Conservation (phyloP, 192 early-diverging fungal genomes). For the Entomortierella beljakovae region DNA sequence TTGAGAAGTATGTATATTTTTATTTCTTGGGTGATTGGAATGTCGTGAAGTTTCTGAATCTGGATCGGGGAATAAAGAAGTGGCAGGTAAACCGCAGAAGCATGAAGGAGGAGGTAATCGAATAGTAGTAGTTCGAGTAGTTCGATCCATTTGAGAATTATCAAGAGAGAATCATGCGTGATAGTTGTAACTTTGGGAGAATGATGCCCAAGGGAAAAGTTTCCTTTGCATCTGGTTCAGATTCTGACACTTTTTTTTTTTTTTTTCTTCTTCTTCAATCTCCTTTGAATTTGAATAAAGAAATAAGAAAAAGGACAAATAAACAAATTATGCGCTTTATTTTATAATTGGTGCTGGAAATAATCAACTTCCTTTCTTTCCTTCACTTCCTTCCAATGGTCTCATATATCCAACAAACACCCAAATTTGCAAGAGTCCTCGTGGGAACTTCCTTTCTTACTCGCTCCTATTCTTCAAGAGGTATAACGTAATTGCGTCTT, state of each 20-base stretch:
- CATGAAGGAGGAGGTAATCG: slow-evolving; percentile 9
- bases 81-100: slow-evolving; percentile 19
- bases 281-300: too few species aligned
- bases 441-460: too few species aligned
- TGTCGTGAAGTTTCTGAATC: neutral
- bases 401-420: neutral
- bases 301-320: too few species aligned
- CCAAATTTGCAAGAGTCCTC: neutral
- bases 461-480: neutral
- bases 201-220: neutral
- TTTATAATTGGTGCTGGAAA: too few species aligned
- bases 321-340: too few species aligned
- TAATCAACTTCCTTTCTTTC: too few species aligned
- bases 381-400: neutral
- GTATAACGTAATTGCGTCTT: neutral
- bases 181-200: neutral
- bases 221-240: slow-evolving; percentile 1
- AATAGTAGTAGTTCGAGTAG: neutral
- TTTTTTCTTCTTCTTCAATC: neutral
- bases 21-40: neutral
- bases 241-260: neutral
- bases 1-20: too few species aligned
- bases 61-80: slow-evolving; percentile 4
- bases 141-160: neutral
- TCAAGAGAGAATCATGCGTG: neutral